phyloP scores from a whole-genome alignment of 2,329 filamentous ascomycete species.

The Penicillium sp. region DNA sequence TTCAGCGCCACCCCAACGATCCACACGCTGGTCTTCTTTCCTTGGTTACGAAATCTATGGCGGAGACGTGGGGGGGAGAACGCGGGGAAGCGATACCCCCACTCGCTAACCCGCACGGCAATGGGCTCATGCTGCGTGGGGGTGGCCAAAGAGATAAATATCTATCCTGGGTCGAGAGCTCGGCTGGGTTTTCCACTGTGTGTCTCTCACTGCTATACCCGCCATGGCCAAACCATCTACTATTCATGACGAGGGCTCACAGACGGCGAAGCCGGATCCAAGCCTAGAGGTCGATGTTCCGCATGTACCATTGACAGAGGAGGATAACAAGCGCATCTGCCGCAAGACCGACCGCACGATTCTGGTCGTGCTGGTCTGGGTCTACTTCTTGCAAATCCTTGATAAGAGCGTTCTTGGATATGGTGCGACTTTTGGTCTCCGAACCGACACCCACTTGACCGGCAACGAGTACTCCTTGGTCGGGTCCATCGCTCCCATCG shows the following conservation, averaged over 20 bases:
- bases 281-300: constrained; percentile 23
- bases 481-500: constrained; percentile 61
- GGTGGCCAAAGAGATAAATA: constrained; percentile 12
- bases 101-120: not conserved
- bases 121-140: constrained; percentile 12
- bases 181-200: not conserved
- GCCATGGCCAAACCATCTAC: constrained; percentile 25
- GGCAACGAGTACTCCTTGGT: constrained; percentile 62
- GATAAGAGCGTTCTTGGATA: constrained; percentile 63
- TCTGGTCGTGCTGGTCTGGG: constrained; percentile 52
- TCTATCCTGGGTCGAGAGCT: not conserved
- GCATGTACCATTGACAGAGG: constrained; percentile 37
- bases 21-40: not conserved
- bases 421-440: constrained; percentile 60
- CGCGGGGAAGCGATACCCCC: constrained; percentile 22
- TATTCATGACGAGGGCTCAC: constrained; percentile 27
- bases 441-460: constrained; percentile 54
- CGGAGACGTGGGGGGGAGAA: constrained; percentile 25
- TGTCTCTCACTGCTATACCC: not conserved
- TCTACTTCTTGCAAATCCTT: constrained; percentile 56
- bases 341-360: constrained; percentile 65
- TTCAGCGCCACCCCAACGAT: not conserved
- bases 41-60: not conserved
- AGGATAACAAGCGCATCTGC: constrained; percentile 58
- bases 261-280: constrained; percentile 16